A percentile compares a stretch with the other conserved stretches of the same genome.
phyloP scores from a whole-genome alignment of 805 yeast genomes.

The Groenewaldozyma tartarivorans region DNA sequence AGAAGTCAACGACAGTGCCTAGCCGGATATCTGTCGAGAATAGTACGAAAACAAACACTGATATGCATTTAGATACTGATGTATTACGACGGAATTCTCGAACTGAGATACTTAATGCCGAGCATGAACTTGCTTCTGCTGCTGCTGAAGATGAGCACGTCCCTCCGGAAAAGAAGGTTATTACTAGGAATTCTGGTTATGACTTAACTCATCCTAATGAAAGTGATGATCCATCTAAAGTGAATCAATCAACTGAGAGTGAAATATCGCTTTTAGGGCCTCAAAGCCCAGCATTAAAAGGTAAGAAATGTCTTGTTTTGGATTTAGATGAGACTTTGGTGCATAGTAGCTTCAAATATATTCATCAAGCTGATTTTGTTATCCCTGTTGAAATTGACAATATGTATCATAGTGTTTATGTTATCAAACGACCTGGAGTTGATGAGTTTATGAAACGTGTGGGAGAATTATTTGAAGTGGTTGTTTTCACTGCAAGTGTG shows the following conservation, averaged over 20 bases:
- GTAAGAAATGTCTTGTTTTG: constrained; percentile 76
- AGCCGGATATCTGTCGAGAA: too few relatives aligned
- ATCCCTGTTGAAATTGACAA: constrained; percentile 95
- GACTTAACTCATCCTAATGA: neutral
- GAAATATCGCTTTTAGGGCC: constrained; percentile 36
- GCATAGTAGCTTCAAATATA: constrained; percentile 86
- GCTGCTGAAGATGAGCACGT: neutral
- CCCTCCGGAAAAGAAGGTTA: constrained; percentile 1
- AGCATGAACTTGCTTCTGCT: neutral
- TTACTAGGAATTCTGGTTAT: constrained; percentile 3
- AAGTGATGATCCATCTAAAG: neutral
- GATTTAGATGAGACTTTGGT: constrained; percentile 96
- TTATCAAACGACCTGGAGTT: constrained; percentile 95
- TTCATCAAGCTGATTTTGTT: constrained; percentile 90
- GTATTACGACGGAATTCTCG: neutral
- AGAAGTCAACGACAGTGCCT: too few relatives aligned
- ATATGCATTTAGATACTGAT: neutral
- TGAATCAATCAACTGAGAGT: neutral
- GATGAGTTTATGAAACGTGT: constrained; percentile 81
- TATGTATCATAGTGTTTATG: constrained; percentile 88
- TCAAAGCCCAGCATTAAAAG: constrained; percentile 38
- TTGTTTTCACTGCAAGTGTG: constrained; percentile 94
- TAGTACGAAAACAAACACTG: neutral
- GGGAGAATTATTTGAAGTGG: constrained; percentile 85
- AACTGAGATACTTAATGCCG: neutral